Evolutionary conservation across 352 stramenopile genomes (phyloP), one percentile per base, ranked within the genome.

Genomic region (Phytophthora pini): DNA sequence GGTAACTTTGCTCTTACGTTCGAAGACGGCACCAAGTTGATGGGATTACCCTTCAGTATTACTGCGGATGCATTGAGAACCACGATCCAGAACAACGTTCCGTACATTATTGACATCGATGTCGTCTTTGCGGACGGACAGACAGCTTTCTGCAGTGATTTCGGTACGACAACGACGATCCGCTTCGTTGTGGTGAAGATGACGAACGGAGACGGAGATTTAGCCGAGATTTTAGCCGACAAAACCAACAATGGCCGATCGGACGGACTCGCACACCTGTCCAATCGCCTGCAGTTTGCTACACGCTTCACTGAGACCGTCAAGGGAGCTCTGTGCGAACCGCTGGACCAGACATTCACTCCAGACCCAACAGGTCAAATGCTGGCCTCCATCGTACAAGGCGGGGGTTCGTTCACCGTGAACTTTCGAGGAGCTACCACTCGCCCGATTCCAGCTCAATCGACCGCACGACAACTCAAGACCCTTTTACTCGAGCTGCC

Each of bases 1-100:
- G 86, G 86, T 1, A 82, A 74, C 6, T 94, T 94, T 55, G 71
- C 82, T 5, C 64, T 94, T 17, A 87, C 80, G 0, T 93, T 93
- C 48, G 73, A 92, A 49, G 81, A 86, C 34, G 75, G 77, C 27
- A 82, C 65, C 3, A 70, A 61, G 2, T 56, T 92, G 5, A 73
- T 72, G 0, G 56, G 74, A 12, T 56, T 92, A 6, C 51, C 79
- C 1, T 92, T 82, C 51, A 68, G 63, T 36, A 75, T 87, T 45
- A 56, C 74, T 0, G 79, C 79, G 0, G 46, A 70, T 9, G 43
- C 74, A 13, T 61, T 93, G n/a, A 71, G 74, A 10, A 27, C 60
- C 5, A 72, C 44, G 5, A 80, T 93, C 22, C 57, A 89, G 32
- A 67, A 48, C 1, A 68, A 58, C 10, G 80, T 93, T 26, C 49